Percentiles rank a stretch among this genome's conserved stretches.
Evolutionary conservation across 2,329 filamentous ascomycete species (phyloP).

Genomic region (Alternaria triticina): DNA sequence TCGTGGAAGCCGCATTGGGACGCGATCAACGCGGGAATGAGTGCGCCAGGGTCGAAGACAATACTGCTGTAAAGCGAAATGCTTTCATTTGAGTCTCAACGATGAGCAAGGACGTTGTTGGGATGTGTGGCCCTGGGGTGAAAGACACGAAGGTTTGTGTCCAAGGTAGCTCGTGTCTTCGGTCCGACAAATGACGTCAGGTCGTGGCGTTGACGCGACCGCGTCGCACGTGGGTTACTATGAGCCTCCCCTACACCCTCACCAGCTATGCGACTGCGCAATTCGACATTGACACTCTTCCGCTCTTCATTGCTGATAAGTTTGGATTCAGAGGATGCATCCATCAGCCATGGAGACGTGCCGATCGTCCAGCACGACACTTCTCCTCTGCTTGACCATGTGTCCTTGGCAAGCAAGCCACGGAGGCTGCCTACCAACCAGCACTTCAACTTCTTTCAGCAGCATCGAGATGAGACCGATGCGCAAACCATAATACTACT

Average conservation of each 20-base stretch:
- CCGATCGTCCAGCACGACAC: neutral
- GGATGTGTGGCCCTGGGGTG: neutral
- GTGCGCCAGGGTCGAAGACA: neutral
- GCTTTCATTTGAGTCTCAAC: neutral
- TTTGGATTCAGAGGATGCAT: neutral
- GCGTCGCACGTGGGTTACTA: neutral
- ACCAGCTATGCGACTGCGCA: neutral
- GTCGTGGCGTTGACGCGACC: neutral
- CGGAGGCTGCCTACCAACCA: neutral
- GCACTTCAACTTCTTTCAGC: neutral
- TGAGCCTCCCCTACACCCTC: neutral
- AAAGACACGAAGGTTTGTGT: neutral
- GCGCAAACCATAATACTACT: neutral
- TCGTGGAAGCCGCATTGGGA: neutral
- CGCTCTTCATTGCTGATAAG: fast-evolving
- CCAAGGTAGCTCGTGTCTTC: neutral
- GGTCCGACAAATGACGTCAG: neutral
- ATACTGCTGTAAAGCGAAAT: too few species aligned
- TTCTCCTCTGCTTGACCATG: neutral
- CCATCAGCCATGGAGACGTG: neutral
- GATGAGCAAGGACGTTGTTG: neutral
- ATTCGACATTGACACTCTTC: neutral
- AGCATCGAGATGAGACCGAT: neutral
- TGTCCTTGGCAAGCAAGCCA: neutral
- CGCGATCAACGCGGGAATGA: neutral